A percentile compares a stretch with the other conserved stretches of the same genome.
Conservation (phyloP, 352 stramenopile species). For the Phytophthora parvispora region DNA sequence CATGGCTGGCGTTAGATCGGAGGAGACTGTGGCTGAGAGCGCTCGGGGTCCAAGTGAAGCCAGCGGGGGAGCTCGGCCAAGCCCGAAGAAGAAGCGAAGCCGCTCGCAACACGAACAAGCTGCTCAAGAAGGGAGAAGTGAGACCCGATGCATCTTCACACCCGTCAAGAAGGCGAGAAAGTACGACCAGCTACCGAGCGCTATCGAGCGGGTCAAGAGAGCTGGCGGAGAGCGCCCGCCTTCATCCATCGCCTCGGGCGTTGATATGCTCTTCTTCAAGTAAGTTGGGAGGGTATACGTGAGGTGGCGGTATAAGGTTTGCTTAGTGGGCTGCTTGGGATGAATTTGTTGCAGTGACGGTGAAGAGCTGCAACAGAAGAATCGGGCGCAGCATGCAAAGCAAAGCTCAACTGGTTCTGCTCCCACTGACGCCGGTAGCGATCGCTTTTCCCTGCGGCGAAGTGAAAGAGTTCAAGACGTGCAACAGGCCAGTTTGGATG, state of each 20-base stretch:
- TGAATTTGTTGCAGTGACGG: conserved; percentile 29
- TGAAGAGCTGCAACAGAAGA: conserved; percentile 39
- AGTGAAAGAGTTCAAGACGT: neutral
- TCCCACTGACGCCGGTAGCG: neutral
- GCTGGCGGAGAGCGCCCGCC: conserved; percentile 8
- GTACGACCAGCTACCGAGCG: conserved; percentile 5
- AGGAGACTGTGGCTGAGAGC: neutral
- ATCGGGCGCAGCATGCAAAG: neutral
- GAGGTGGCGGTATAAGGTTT: too few relatives aligned
- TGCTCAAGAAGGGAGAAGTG: conserved; percentile 6
- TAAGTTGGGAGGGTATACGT: too few relatives aligned
- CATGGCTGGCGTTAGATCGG: neutral
- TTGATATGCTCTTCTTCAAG: conserved; percentile 55
- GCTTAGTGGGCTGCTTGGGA: conserved; percentile 3
- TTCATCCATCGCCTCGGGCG: conserved; percentile 38
- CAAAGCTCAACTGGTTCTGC: neutral
- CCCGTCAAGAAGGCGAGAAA: conserved; percentile 60
- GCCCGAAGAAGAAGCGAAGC: conserved; percentile 6
- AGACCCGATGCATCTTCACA: conserved; percentile 61
- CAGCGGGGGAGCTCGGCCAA: neutral
- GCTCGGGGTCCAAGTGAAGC: neutral
- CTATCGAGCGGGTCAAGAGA: conserved; percentile 1
- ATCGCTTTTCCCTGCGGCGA: conserved; percentile 1
- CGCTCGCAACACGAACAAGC: conserved; percentile 3
- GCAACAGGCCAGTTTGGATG: conserved; percentile 17